These are phyloP conservation scores for Fusarium sp. DNA, from an alignment of 2,329 filamentous ascomycete genomes.

Conservation along the genomic window DNA sequence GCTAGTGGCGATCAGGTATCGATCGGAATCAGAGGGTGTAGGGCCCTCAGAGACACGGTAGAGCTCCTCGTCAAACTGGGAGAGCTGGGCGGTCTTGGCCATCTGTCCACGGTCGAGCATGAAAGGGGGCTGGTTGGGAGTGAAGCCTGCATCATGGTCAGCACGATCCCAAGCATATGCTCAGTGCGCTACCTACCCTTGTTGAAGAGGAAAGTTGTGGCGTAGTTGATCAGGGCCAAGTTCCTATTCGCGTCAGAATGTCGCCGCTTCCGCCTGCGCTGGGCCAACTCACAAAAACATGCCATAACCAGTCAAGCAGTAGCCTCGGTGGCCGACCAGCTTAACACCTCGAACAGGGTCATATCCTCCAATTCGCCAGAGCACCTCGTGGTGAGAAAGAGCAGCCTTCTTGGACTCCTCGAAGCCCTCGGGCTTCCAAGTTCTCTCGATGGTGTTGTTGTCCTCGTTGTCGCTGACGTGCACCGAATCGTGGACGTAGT, in stretches of 20 bases:
- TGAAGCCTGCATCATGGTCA: slow-evolving; percentile 68
- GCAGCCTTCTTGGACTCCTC: slow-evolving; percentile 78
- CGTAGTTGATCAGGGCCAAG: slow-evolving; percentile 94
- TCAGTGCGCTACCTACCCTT: slow-evolving; percentile 28
- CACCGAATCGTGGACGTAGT: slow-evolving; percentile 83
- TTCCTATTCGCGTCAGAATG: slow-evolving; percentile 58
- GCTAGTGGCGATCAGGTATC: slow-evolving; percentile 81
- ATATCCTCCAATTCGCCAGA: slow-evolving; percentile 88
- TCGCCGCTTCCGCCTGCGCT: background rate
- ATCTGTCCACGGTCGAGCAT: slow-evolving; percentile 97
- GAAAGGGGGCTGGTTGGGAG: slow-evolving; percentile 84
- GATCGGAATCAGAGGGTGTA: slow-evolving; percentile 86
- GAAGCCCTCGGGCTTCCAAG: slow-evolving; percentile 83
- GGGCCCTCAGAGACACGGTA: slow-evolving; percentile 96
- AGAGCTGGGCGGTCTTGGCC: slow-evolving; percentile 97
- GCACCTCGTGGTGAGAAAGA: slow-evolving; percentile 95
- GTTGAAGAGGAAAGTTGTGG: slow-evolving; percentile 79
- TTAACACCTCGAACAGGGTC: slow-evolving; percentile 94
- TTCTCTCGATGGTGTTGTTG: slow-evolving; percentile 80
- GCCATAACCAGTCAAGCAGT: slow-evolving; percentile 90
- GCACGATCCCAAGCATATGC: background rate
- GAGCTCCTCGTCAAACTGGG: slow-evolving; percentile 96
- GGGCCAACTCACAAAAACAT: slow-evolving; percentile 71
- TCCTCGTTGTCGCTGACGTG: slow-evolving; percentile 88
- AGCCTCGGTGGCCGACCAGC: slow-evolving; percentile 92